Base-by-base conservation (phyloP, 148 eudicot genomes). In the Rhododendron griersonianum region DNA sequence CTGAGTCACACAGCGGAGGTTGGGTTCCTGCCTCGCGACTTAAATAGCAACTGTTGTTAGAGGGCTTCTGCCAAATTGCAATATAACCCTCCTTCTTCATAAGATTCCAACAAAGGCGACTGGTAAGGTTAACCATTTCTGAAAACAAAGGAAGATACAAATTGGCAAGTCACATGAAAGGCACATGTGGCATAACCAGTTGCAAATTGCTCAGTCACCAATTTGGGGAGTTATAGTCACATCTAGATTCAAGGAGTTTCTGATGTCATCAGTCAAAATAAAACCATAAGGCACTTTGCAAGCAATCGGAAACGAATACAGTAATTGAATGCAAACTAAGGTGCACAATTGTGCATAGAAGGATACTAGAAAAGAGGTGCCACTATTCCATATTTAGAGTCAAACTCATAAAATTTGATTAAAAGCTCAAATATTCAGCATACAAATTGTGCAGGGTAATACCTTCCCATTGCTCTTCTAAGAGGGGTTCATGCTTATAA, bases 11-110 rank as follows among this genome's bases (percentile, higher is more conserved):
- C 15, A 97, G 81, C 51, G 98, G 95, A 83, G 99, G 99, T 59
- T 44, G 87, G 39, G 90, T 88, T 88, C 92, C 98, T 87, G 86
- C 87, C 74, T 90, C 91, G 50, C 98, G 99, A 85, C 87, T 93
- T 81, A 91, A 82, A 87, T 97, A 95, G 91, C 99, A 97, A 88
- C 90, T 91, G 88, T 97, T 97, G 86, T 97, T 91, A 63, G 89
- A 85, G n/a, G 98, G 99, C 89, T 97, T 97, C 92, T 93, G 94
- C 99, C 99, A 97, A 87, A 97, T 97, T 73, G 99, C 98, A 89
- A 97, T 89, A 81, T 97, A 97, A 25, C 99, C 98, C 86, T 93
- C 95, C 89, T 94, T 97, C 90, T 95, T 95, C 85, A 97, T 95
- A 89, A 97, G 93, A 79, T 91, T 91, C 99, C 99, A 97, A 81